Conservation (phyloP, 2,329 filamentous ascomycete species). For the Aspergillus phoenicis region DNA sequence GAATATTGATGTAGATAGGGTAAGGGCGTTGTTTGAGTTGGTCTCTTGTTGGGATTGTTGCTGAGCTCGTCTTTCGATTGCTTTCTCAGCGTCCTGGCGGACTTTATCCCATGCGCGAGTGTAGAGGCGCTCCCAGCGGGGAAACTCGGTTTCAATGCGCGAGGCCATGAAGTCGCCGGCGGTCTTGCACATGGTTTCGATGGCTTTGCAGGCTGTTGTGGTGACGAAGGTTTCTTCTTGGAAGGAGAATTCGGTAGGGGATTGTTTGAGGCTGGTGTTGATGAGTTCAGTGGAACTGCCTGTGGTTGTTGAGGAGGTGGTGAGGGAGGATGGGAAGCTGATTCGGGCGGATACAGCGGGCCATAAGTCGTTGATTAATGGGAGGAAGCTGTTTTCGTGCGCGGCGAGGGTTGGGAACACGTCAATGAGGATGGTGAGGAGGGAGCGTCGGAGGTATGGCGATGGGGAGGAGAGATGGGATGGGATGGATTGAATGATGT, state of each 20-base stretch:
- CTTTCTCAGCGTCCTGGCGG: slow-evolving; percentile 38
- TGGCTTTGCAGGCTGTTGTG: slow-evolving; percentile 68
- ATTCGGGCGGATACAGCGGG: slow-evolving; percentile 64
- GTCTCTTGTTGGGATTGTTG: slow-evolving; percentile 10
- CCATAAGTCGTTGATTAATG: slow-evolving; percentile 89
- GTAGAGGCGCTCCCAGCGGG: slow-evolving; percentile 47
- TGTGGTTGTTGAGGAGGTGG: slow-evolving; percentile 49
- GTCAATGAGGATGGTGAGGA: slow-evolving; percentile 75
- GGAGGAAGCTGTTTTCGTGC: slow-evolving; percentile 82
- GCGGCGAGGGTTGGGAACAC: slow-evolving; percentile 71
- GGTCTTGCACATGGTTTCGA: slow-evolving; percentile 68
- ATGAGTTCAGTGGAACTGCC: slow-evolving; percentile 22
- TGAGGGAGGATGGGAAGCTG: slow-evolving; percentile 50
- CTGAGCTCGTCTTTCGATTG: slow-evolving; percentile 35
- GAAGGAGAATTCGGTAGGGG: slow-evolving; percentile 28
- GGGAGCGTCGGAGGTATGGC: slow-evolving; percentile 72
- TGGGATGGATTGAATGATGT: slow-evolving; percentile 81
- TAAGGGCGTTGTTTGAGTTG: background rate
- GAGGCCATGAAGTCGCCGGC: slow-evolving; percentile 81
- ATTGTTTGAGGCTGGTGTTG: slow-evolving; percentile 47
- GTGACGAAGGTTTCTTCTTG: slow-evolving; percentile 56
- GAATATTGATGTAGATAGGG: slow-evolving; percentile 22
- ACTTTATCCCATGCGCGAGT: slow-evolving; percentile 41
- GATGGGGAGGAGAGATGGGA: slow-evolving; percentile 88
- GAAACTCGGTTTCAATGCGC: slow-evolving; percentile 71